Evolutionary conservation across 1,284 basidiomycete species (phyloP).

Genomic region (Ustilago tritici): DNA sequence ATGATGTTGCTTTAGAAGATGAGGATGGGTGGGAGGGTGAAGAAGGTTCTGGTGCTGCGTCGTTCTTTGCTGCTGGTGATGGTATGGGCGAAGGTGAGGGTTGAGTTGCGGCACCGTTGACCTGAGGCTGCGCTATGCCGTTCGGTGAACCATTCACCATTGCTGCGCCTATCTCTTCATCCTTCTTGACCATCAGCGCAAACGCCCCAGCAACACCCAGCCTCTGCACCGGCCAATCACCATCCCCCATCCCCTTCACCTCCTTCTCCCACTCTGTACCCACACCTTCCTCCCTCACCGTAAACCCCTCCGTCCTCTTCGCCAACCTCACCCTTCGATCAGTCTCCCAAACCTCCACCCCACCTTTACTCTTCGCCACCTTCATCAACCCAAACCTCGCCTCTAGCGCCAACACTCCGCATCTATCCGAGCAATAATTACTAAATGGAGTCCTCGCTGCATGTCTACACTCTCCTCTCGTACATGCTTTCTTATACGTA

Average conservation of each 20-base stretch:
- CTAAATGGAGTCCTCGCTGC: conserved; percentile 55
- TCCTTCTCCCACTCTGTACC: conserved; percentile 10
- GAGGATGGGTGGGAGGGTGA: background rate
- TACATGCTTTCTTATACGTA: conserved; percentile 55
- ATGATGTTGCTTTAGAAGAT: conserved; percentile 3
- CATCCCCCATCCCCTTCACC: background rate
- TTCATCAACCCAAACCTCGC: conserved; percentile 26
- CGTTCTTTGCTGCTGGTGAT: background rate
- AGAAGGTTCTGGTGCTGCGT: background rate
- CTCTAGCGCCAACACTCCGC: conserved; percentile 46
- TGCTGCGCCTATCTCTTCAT: background rate
- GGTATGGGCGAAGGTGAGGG: background rate
- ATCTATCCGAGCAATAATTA: conserved; percentile 60
- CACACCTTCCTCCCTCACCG: background rate
- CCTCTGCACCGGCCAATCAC: background rate
- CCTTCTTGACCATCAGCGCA: conserved; percentile 1
- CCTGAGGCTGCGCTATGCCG: background rate
- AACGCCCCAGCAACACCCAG: conserved; percentile 16
- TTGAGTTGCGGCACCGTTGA: conserved; percentile 1
- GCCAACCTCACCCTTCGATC: conserved; percentile 27
- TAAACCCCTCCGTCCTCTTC: conserved; percentile 22
- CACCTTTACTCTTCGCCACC: conserved; percentile 15
- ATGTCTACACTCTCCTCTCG: conserved; percentile 34
- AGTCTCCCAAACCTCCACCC: conserved; percentile 4
- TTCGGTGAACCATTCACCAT: background rate